A percentile compares a stretch with the other conserved stretches of the same genome.
Conservation (phyloP, 768 basidiomycete species). For the Lactarius hengduanensis region DNA sequence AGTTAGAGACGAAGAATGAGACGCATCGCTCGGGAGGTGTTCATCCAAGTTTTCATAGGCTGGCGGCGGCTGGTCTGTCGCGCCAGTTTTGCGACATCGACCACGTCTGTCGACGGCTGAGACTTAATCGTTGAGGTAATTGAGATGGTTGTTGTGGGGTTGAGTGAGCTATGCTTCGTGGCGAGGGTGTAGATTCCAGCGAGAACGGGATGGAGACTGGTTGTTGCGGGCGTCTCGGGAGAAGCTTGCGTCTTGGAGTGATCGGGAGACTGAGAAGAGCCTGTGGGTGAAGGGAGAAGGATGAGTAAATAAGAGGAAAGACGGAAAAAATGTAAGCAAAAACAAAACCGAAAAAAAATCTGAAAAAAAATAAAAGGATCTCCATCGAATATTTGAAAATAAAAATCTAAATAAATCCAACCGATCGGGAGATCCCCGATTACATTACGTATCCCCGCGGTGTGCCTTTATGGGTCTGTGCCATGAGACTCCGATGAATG, state of each 20-base stretch:
- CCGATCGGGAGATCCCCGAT: slow-evolving; percentile 24
- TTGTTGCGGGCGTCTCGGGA: not conserved
- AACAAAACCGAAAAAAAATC: not conserved
- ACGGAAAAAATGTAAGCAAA: not conserved
- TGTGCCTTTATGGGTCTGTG: slow-evolving; percentile 8
- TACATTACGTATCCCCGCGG: slow-evolving; percentile 20
- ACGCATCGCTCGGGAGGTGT: not conserved
- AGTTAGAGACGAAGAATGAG: slow-evolving; percentile 18
- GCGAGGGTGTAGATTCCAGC: not conserved
- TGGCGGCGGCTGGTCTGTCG: slow-evolving; percentile 28
- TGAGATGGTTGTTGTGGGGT: slow-evolving; percentile 21
- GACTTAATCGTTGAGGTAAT: slow-evolving; percentile 8
- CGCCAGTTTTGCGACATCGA: slow-evolving; percentile 26
- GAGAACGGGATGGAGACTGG: slow-evolving; percentile 8
- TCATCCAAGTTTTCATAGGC: slow-evolving; percentile 29
- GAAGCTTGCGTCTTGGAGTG: not conserved
- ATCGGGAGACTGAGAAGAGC: slow-evolving; percentile 1
- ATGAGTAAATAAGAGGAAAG: not conserved
- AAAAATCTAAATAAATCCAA: not conserved
- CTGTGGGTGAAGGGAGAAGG: not conserved
- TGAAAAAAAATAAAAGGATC: slow-evolving; percentile 8
- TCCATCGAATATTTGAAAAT: slow-evolving; percentile 4
- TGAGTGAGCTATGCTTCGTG: not conserved
- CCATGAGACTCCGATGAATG: not conserved
- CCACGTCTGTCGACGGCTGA: slow-evolving; percentile 25